These are phyloP conservation scores for Letharia lupina DNA, from an alignment of 495 filamentous ascomycete species.

Conservation along the genomic window DNA sequence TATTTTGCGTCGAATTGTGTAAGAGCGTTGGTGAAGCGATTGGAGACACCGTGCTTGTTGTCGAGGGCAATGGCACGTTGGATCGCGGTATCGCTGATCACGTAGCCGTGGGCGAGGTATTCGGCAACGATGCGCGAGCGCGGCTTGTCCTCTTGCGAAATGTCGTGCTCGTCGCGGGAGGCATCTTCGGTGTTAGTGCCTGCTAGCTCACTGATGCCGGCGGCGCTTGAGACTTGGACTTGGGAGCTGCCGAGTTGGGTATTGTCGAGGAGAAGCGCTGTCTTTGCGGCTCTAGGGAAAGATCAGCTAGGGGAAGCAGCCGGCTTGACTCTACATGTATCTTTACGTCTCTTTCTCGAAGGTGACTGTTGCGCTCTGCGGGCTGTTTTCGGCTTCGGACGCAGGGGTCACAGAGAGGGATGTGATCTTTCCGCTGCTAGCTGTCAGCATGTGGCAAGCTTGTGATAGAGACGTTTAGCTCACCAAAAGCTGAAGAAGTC, in stretches of 20 bases:
- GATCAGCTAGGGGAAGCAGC: slow-evolving; percentile 15
- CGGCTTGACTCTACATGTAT: slow-evolving; percentile 24
- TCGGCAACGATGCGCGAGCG: slow-evolving; percentile 87
- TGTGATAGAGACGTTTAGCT: slow-evolving; percentile 19
- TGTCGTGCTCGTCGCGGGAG: slow-evolving; percentile 51
- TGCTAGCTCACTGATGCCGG: slow-evolving; percentile 57
- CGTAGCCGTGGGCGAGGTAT: slow-evolving; percentile 91
- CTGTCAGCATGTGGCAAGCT: slow-evolving; percentile 24
- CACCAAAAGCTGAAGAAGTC: slow-evolving; percentile 99
- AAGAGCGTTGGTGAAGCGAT: slow-evolving; percentile 65
- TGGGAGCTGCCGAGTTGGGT: slow-evolving; percentile 78
- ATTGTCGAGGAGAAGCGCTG: slow-evolving; percentile 90
- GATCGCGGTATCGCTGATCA: slow-evolving; percentile 73
- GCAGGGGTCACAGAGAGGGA: slow-evolving; percentile 64
- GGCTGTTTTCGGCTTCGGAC: slow-evolving; percentile 46
- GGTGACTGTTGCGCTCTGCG: slow-evolving; percentile 77
- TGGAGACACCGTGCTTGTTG: slow-evolving; percentile 77
- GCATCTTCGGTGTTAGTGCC: slow-evolving; percentile 40
- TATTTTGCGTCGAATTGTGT: slow-evolving; percentile 70
- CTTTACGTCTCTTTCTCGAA: slow-evolving; percentile 86
- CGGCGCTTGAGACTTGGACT: slow-evolving; percentile 65
- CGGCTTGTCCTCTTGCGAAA: slow-evolving; percentile 92
- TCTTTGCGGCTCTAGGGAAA: slow-evolving; percentile 65
- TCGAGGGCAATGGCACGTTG: slow-evolving; percentile 81
- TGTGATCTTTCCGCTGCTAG: slow-evolving; percentile 77